A percentile compares a stretch with the other conserved stretches of the same genome.
These are phyloP conservation scores for Pythium brassicae DNA, from an alignment of 352 stramenopile genomes.

Conservation along the genomic window DNA sequence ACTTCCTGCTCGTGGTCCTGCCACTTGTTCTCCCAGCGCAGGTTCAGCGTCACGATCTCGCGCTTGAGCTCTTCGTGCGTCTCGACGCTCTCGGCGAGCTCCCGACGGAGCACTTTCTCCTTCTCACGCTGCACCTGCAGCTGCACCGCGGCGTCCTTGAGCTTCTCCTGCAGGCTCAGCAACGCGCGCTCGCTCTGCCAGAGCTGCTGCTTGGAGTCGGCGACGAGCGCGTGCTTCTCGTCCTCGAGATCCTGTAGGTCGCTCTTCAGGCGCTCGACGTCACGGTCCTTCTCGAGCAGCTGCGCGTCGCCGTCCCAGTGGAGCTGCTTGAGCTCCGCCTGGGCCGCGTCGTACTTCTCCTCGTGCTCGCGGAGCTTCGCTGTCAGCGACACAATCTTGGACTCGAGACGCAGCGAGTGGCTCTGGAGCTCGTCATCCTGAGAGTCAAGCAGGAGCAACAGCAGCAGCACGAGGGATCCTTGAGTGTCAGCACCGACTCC, in stretches of 20 bases:
- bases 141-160: constrained; percentile 40
- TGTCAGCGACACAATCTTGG: constrained; percentile 40
- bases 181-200: constrained; percentile 39
- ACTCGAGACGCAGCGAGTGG: constrained; percentile 19
- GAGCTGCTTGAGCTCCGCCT: constrained; percentile 53
- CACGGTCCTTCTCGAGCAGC: constrained; percentile 49
- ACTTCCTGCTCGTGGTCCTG: constrained; percentile 60
- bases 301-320: constrained; percentile 65
- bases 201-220: constrained; percentile 53
- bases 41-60: constrained; percentile 52
- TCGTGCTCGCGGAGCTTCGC: constrained; percentile 46
- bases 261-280: constrained; percentile 41
- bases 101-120: constrained; percentile 53
- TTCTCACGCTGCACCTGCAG: constrained; percentile 55
- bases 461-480: background rate
- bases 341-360: constrained; percentile 39
- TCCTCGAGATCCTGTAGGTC: constrained; percentile 56
- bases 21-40: constrained; percentile 70
- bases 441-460: background rate
- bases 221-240: constrained; percentile 32
- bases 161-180: constrained; percentile 37
- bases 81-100: constrained; percentile 44
- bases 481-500: background rate
- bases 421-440: constrained; percentile 29
- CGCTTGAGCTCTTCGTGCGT: constrained; percentile 62